Evolutionary conservation across 2,329 filamentous ascomycete species (phyloP), one percentile per base, ranked within the genome.

Genomic region (Monilinia polystroma): DNA sequence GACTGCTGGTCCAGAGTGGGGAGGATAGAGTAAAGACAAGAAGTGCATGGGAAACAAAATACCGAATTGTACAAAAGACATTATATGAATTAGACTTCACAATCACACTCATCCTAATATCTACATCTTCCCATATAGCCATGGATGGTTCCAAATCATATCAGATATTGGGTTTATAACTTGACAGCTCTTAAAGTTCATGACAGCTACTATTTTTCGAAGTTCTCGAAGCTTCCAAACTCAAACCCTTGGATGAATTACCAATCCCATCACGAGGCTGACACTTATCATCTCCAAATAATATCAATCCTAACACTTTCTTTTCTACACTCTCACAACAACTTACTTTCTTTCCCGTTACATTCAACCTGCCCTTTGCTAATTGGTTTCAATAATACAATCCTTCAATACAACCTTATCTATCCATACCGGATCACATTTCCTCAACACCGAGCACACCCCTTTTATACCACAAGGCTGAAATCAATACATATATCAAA

Each of bases 41-140:
- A 65, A 65, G 63, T 52, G 43, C 43, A 43, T 51, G 52, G 41
- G 54, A 43, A 53, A 60, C 26, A 43, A 63, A 45, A 66, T 49
- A 62, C 43, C 26, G 43, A 51, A 64, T 57, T 67, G 65, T 67
- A 67, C 59, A 67, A 67, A 66, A 64, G 29, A 57, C n/a, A 59
- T 62, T 20, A 53, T 43, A 23, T 54, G 41, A 63, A 67, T 56
- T 67, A 67, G 59, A 67, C 58, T 52, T 32, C 32, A 59, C 45
- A 53, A 62, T 52, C 38, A 64, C 41, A 51, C 29, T 47, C n/a
- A 38, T 35, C 63, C 63, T 20, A 53, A 26, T 53, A 16, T 41
- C 16, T 11, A 7, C n/a, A 47, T 16, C 20, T 59, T 16, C 26
- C 16, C 10, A 51, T 49, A 12, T 32, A 59, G 2, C 20, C 20